Evolutionary conservation across 192 early-diverging fungal species (phyloP).

Genomic region (Coemansia sp.): DNA sequence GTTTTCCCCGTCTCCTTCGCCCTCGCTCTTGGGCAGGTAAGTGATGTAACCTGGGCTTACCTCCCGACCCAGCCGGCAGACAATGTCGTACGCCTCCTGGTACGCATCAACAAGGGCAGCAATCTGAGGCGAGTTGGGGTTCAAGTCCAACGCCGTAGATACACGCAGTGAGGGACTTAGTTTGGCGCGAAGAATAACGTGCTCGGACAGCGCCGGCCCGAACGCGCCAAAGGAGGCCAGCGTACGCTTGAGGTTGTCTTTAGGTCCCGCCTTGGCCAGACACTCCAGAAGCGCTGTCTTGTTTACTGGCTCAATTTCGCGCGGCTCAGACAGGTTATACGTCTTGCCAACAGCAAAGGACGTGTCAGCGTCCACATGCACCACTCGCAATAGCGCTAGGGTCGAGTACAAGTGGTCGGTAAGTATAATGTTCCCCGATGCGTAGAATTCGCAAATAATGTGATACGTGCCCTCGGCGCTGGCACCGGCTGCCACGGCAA

Average conservation of each 20-base stretch:
- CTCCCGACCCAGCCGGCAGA: conserved; percentile 49
- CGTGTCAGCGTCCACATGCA: conserved; percentile 71
- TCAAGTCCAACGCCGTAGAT: conserved; percentile 56
- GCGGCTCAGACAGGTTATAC: conserved; percentile 49
- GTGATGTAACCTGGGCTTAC: conserved; percentile 45
- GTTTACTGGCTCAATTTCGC: conserved; percentile 57
- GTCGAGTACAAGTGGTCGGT: conserved; percentile 85
- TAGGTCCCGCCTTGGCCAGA: conserved; percentile 55
- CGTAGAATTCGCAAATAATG: conserved; percentile 74
- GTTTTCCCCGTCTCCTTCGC: background rate
- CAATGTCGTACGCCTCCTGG: conserved; percentile 65
- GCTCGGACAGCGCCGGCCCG: conserved; percentile 85
- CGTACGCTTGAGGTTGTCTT: conserved; percentile 64
- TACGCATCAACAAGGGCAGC: conserved; percentile 62
- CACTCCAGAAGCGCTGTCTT: conserved; percentile 52
- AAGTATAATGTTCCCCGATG: conserved; percentile 91
- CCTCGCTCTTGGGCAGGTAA: conserved; percentile 1
- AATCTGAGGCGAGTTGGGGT: conserved; percentile 55
- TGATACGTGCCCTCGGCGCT: conserved; percentile 58
- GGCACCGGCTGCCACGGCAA: conserved; percentile 56
- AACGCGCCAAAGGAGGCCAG: conserved; percentile 60
- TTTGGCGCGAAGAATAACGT: conserved; percentile 63
- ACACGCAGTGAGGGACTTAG: conserved; percentile 62
- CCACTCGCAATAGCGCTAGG: conserved; percentile 78
- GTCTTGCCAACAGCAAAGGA: conserved; percentile 80